Conservation (phyloP, 1,284 basidiomycete genomes). For the Moesziomyces parantarcticus region DNA sequence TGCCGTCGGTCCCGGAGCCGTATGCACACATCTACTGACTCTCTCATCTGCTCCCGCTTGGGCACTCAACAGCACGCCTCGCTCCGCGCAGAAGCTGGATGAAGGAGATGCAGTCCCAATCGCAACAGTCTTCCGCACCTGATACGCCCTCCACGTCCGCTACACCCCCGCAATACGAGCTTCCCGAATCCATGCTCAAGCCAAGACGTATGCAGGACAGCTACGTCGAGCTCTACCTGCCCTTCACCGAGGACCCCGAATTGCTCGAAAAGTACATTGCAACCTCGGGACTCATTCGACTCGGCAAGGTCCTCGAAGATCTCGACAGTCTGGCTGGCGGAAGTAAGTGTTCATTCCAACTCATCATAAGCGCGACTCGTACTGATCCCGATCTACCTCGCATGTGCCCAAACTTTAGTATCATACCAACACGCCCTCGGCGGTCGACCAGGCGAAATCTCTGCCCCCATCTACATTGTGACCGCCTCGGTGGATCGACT, state of each 20-base stretch:
- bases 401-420: constrained; percentile 1
- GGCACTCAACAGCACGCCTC: constrained; percentile 23
- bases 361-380: not conserved
- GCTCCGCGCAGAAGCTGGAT: constrained; percentile 48
- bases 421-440: constrained; percentile 68
- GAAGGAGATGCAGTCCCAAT: constrained; percentile 39
- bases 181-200: constrained; percentile 36
- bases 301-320: constrained; percentile 68
- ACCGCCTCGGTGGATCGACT: constrained; percentile 69
- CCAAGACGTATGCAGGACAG: constrained; percentile 65
- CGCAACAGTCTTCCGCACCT: constrained; percentile 6
- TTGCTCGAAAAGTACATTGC: constrained; percentile 68
- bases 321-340: constrained; percentile 67
- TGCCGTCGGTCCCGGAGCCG: not conserved
- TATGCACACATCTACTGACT: not conserved
- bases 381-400: not conserved
- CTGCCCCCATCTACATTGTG: constrained; percentile 67
- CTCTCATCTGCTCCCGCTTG: not conserved
- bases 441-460: constrained; percentile 52
- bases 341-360: constrained; percentile 6
- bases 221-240: constrained; percentile 66
- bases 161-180: constrained; percentile 8
- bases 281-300: constrained; percentile 61
- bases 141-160: not conserved
- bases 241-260: constrained; percentile 60